Base-by-base conservation (phyloP, 169 alveolate species). In the Eimeria necatrix region DNA sequence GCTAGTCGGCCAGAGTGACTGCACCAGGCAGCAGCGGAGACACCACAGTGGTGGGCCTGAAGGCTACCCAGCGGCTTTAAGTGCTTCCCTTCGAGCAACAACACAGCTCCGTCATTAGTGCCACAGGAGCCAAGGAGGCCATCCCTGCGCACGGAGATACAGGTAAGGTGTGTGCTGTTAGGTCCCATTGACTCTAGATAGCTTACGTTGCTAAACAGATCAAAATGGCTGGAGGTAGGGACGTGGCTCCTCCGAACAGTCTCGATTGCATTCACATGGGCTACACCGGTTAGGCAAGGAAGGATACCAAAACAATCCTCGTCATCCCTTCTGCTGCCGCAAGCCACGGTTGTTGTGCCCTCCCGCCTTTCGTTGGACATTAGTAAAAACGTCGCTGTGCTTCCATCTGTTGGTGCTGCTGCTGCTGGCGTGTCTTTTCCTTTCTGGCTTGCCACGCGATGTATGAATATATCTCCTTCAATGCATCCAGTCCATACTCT, bases 21-120 rank as follows among this genome's bases (percentile, higher is more conserved):
- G 73, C 90, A 81, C 74, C 70, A 81, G 22, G 90, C 74, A 26
- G 52, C 73, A 49, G 90, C 90, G 41, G 74, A 59, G 32, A 81
- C 90, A 81, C 73, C 74, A 14, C 74, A 16, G 8, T 48, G 52
- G 56, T 60, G 92, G 18, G 74, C 92, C 20, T 4, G 4, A 1
- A 84, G 76, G 49, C 41, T 24, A 80, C 76, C 92, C 76, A 84
- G 81, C 22, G 81, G 61, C 61, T 61, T 3, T 14, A 84, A 16
- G 2, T 5, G n/a, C 92, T 60, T 60, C 6, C 92, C 92, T 60
- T 84, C 92, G 53, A 20, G 24, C 92, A 84, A 26, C n/a, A 32
- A 14, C 4, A 59, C 41, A 18, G n/a, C 64, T 80, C 92, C 81
- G 16, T 32, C 53, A 0, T 80, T 22, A 41, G 20, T 41, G 20